Evolutionary conservation across 352 stramenopile species (phyloP).

Genomic region (Globisporangium camurandrum): DNA sequence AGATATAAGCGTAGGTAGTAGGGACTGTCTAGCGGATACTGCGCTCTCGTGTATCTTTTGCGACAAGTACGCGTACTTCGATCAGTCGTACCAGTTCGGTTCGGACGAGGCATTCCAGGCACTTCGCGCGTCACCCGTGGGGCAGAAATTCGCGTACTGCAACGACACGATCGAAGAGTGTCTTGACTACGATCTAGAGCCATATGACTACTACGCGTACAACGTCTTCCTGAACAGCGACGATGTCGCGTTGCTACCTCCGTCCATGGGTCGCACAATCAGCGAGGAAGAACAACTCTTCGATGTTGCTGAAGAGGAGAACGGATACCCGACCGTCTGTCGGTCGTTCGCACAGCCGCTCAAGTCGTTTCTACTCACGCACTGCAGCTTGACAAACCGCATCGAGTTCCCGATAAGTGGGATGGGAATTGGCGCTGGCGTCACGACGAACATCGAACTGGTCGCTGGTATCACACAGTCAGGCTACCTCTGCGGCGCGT

Average conservation of each 20-base stretch:
- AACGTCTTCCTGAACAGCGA: too few species aligned
- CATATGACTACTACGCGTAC: too few species aligned
- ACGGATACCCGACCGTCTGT: neutral
- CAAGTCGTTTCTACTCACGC: neutral
- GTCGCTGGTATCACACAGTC: constrained; percentile 1
- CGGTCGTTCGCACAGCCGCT: neutral
- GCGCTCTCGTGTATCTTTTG: neutral
- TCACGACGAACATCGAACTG: neutral
- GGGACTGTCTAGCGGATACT: too few species aligned
- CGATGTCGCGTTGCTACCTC: neutral
- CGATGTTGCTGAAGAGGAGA: neutral
- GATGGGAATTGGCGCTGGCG: neutral
- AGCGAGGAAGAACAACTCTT: neutral
- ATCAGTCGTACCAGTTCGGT: too few species aligned
- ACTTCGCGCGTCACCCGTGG: neutral
- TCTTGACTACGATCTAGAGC: too few species aligned
- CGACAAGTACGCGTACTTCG: neutral
- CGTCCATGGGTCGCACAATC: neutral
- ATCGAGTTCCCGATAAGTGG: neutral
- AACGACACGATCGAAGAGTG: neutral
- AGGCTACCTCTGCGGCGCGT: constrained; percentile 1
- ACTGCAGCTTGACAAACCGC: neutral
- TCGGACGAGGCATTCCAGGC: neutral
- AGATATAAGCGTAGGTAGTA: too few species aligned
- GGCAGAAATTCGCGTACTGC: neutral